These are phyloP conservation scores for Rhododendron henanense DNA, from an alignment of 148 eudicot genomes.

Conservation along the genomic window DNA sequence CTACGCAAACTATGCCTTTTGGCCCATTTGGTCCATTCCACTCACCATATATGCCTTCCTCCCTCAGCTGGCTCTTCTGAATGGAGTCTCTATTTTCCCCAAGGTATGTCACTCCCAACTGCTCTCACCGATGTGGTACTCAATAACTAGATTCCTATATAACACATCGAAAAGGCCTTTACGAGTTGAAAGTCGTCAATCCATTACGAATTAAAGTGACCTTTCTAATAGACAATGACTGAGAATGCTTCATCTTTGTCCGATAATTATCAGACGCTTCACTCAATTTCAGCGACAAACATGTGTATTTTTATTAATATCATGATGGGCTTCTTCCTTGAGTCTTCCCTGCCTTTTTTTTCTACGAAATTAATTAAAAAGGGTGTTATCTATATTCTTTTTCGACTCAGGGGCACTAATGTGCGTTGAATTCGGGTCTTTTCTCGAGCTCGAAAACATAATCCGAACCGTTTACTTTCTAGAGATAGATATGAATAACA, in stretches of 20 bases:
- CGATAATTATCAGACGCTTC: not conserved
- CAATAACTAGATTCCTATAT: too few species aligned
- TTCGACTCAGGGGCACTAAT: not conserved
- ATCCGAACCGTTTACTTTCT: too few species aligned
- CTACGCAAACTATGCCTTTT: slow-evolving; percentile 31
- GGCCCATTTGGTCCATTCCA: slow-evolving; percentile 46
- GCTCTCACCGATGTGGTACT: not conserved
- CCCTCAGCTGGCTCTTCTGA: slow-evolving; percentile 58
- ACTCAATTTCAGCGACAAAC: not conserved
- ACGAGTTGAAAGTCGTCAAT: not conserved
- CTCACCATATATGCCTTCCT: slow-evolving; percentile 47
- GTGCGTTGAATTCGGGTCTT: too few species aligned
- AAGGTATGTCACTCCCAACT: slow-evolving; percentile 22
- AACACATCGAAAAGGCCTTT: not conserved
- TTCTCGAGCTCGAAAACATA: too few species aligned
- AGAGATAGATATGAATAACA: too few species aligned
- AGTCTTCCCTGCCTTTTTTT: not conserved
- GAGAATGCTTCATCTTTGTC: not conserved
- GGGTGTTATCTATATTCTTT: too few species aligned
- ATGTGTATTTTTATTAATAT: not conserved
- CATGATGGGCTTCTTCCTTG: not conserved
- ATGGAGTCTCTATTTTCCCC: slow-evolving; percentile 42
- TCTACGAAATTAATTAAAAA: not conserved
- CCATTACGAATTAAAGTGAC: not conserved
- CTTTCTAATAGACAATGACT: not conserved